These are phyloP conservation scores for Calonectria crousiana DNA, from an alignment of 2,329 filamentous ascomycete species.

Conservation along the genomic window DNA sequence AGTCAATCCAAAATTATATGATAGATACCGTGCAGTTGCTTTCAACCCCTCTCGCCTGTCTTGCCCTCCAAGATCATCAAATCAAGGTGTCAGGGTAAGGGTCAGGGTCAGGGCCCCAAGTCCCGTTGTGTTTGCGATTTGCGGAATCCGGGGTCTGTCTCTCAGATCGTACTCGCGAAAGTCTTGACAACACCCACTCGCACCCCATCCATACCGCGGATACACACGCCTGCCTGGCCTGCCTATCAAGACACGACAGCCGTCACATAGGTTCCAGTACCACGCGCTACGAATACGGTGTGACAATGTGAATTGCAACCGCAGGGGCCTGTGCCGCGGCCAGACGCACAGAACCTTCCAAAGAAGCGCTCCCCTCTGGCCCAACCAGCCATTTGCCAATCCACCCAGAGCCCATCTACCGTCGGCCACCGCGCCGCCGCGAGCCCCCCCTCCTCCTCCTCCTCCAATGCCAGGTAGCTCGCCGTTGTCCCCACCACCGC, in stretches of 20 bases:
- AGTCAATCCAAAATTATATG: conserved; percentile 17
- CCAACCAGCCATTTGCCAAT: background rate
- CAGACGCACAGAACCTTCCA: conserved; percentile 27
- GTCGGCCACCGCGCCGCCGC: background rate
- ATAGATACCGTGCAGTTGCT: conserved; percentile 9
- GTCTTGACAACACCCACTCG: background rate
- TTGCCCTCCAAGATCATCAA: background rate
- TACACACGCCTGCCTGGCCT: background rate
- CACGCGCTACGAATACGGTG: conserved; percentile 23
- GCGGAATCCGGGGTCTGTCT: conserved; percentile 4
- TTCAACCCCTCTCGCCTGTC: background rate
- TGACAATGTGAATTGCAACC: conserved; percentile 10
- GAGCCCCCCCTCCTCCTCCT: background rate
- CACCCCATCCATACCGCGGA: background rate
- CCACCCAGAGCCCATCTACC: background rate
- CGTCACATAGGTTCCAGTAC: conserved; percentile 3
- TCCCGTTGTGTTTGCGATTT: background rate
- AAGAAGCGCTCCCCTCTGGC: conserved; percentile 18
- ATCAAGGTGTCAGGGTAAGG: background rate
- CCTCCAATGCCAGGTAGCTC: conserved; percentile 4
- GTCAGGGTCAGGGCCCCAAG: background rate
- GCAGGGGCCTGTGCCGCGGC: conserved; percentile 7
- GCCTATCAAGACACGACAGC: conserved; percentile 7
- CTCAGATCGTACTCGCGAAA: conserved; percentile 4
- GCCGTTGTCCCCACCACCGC: conserved; percentile 14